A percentile compares a stretch with the other conserved stretches of the same genome.
Evolutionary conservation across 2,329 filamentous ascomycete genomes (phyloP).

Genomic region (Aspergillus pseudonomiae): DNA sequence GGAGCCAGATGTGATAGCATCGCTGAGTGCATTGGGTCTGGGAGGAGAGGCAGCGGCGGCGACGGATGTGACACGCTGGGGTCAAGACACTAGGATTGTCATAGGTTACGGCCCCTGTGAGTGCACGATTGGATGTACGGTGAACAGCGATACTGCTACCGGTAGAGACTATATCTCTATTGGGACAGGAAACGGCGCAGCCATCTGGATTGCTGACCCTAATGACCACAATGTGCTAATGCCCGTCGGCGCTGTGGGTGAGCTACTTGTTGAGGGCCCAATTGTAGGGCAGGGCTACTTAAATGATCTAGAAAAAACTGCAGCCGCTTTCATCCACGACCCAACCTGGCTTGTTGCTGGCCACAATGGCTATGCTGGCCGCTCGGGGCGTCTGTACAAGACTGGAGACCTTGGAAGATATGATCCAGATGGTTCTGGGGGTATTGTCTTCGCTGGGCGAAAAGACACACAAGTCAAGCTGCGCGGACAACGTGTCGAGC

Average conservation of each 20-base stretch:
- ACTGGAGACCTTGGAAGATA: constrained; percentile 45
- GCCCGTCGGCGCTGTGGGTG: constrained; percentile 51
- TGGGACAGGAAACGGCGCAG: constrained; percentile 39
- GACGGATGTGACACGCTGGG: constrained; percentile 46
- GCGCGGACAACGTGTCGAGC: constrained; percentile 47
- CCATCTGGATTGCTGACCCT: constrained; percentile 46
- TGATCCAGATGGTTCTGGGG: constrained; percentile 41
- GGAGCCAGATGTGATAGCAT: constrained; percentile 45
- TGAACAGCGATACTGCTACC: constrained; percentile 39
- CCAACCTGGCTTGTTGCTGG: constrained; percentile 41
- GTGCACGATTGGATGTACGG: constrained; percentile 45
- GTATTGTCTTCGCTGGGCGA: constrained; percentile 41
- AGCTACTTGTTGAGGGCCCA: constrained; percentile 52
- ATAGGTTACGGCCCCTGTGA: constrained; percentile 51
- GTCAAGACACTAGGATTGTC: constrained; percentile 45
- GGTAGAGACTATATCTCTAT: constrained; percentile 43
- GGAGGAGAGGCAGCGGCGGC: constrained; percentile 50
- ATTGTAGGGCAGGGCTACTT: constrained; percentile 53
- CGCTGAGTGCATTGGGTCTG: constrained; percentile 45
- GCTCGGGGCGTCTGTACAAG: constrained; percentile 41
- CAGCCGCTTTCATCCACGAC: constrained; percentile 39
- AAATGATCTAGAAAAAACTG: constrained; percentile 42
- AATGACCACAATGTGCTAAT: constrained; percentile 40
- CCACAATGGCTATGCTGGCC: constrained; percentile 27
- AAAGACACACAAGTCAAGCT: constrained; percentile 48